Evolutionary conservation across 129 eudicot genomes (phyloP).

Genomic region (Centrapalus pauciflorus): DNA sequence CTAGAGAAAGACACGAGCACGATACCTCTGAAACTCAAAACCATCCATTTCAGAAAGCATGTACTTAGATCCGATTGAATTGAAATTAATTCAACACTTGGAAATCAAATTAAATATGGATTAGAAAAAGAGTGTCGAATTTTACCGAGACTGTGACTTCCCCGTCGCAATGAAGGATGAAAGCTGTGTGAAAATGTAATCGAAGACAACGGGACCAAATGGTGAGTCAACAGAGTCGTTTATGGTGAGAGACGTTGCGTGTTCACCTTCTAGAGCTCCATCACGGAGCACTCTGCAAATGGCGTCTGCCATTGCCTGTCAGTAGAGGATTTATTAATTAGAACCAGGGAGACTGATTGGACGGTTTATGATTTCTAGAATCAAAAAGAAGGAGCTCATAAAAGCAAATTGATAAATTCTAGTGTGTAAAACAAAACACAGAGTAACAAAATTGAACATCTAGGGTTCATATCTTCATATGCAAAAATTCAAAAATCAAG

Average conservation of each 20-base stretch:
- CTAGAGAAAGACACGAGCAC: constrained; percentile 65
- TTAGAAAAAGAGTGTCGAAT: not conserved
- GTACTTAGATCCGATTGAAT: not conserved
- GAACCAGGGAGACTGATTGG: too few relatives aligned
- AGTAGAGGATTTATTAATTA: not conserved
- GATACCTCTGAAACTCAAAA: constrained; percentile 51
- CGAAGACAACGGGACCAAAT: constrained; percentile 55
- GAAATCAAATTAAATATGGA: not conserved
- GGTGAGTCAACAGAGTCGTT: constrained; percentile 62
- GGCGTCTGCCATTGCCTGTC: constrained; percentile 61
- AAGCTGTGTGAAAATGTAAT: constrained; percentile 72
- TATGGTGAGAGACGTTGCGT: constrained; percentile 85
- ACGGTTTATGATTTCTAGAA: constrained; percentile 8
- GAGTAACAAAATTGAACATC: too few relatives aligned
- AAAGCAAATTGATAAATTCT: too few relatives aligned
- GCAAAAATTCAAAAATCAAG: too few relatives aligned
- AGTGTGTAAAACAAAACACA: too few relatives aligned
- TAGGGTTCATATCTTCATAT: too few relatives aligned
- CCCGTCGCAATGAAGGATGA: constrained; percentile 51
- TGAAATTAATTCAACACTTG: not conserved
- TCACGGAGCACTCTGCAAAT: constrained; percentile 83
- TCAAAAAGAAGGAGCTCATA: too few relatives aligned
- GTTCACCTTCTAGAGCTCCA: constrained; percentile 87
- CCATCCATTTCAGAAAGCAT: not conserved
- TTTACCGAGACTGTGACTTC: constrained; percentile 72